Percentiles rank a stretch among this genome's conserved stretches.
These are phyloP conservation scores for Dentipellis fragilis DNA, from an alignment of 768 basidiomycete genomes.

Conservation along the genomic window DNA sequence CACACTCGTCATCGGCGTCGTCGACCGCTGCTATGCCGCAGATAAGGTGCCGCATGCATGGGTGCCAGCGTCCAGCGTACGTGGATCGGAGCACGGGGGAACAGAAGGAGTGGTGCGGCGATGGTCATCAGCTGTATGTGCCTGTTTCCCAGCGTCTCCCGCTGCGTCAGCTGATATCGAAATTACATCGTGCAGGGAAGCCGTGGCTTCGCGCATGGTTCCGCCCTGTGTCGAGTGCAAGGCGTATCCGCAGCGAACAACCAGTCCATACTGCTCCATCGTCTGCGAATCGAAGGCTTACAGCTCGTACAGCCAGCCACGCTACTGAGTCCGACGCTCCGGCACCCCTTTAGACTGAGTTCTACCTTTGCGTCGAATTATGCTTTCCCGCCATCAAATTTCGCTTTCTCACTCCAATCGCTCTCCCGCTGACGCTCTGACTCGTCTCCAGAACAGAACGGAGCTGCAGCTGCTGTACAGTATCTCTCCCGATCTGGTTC, in stretches of 20 bases:
- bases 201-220: slow-evolving; percentile 1
- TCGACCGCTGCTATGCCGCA: not conserved
- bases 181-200: slow-evolving; percentile 1
- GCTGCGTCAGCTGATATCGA: too few species aligned
- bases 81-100: slow-evolving; percentile 3
- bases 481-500: too few species aligned
- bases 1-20: not conserved
- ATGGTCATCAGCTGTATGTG: slow-evolving; percentile 7
- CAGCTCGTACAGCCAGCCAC: too few species aligned
- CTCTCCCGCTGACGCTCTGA: too few species aligned
- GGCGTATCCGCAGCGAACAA: slow-evolving; percentile 1
- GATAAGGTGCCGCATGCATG: slow-evolving; percentile 1
- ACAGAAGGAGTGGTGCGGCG: slow-evolving; percentile 9
- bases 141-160: not conserved
- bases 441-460: too few species aligned
- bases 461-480: too few species aligned
- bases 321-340: too few species aligned
- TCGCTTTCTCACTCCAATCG: too few species aligned
- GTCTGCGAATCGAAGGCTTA: not conserved
- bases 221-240: slow-evolving; percentile 3
- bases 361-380: too few species aligned
- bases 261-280: not conserved
- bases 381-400: too few species aligned
- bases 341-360: too few species aligned
- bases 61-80: slow-evolving; percentile 3